Percentiles rank a stretch among this genome's conserved stretches.
These are phyloP conservation scores for Urtica urens DNA, from an alignment of 306 rosid genomes.

Conservation along the genomic window DNA sequence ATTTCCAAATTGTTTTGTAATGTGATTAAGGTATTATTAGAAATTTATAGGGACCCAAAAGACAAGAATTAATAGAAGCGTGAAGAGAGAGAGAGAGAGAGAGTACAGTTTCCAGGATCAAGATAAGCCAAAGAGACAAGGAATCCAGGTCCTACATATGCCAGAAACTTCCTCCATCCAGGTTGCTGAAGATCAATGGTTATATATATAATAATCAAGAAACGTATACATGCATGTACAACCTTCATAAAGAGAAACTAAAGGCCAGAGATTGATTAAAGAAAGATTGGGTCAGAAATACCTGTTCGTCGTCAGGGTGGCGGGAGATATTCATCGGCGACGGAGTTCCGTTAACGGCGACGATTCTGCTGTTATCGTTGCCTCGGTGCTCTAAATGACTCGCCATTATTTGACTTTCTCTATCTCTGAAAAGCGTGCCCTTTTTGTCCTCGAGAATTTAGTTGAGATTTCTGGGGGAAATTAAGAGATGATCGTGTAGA, in stretches of 20 bases:
- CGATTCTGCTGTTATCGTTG: slow-evolving; percentile 29
- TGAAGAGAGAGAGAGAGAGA: not conserved
- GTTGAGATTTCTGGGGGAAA: no score
- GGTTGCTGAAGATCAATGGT: slow-evolving; percentile 25
- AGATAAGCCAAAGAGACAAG: slow-evolving; percentile 86
- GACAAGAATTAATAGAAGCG: no score
- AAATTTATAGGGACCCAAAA: not conserved
- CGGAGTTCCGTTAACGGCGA: slow-evolving; percentile 13
- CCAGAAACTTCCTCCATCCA: slow-evolving; percentile 59
- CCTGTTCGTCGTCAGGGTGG: slow-evolving; percentile 21
- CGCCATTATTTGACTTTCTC: slow-evolving; percentile 9
- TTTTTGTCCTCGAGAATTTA: no score
- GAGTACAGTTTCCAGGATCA: slow-evolving; percentile 74
- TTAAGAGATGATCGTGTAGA: not conserved
- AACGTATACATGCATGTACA: not conserved
- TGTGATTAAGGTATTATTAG: not conserved
- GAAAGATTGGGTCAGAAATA: not conserved
- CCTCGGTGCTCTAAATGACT: slow-evolving; percentile 1
- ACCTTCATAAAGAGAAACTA: not conserved
- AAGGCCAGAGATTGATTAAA: not conserved
- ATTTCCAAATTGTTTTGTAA: not conserved
- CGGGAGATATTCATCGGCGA: not conserved
- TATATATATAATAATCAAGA: not conserved
- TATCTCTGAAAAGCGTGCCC: not conserved
- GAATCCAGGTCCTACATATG: slow-evolving; percentile 70